These are phyloP conservation scores for Leccinum uliginosum DNA, from an alignment of 768 basidiomycete genomes.

Conservation along the genomic window DNA sequence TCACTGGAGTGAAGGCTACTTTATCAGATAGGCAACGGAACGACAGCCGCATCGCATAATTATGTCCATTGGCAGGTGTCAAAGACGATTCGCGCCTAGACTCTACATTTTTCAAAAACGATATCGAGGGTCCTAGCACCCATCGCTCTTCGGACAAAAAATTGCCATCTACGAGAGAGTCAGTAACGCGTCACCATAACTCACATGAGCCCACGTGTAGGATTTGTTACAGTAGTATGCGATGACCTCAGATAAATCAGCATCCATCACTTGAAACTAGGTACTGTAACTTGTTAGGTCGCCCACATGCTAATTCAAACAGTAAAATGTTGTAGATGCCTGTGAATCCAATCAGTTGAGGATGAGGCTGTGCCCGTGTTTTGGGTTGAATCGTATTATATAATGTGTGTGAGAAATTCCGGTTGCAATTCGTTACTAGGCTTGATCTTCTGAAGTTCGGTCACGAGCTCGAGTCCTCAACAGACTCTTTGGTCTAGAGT, in stretches of 20 bases:
- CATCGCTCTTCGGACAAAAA: neutral
- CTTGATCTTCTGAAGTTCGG: no score
- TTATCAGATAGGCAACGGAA: neutral
- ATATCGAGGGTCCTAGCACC: neutral
- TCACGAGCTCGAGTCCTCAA: neutral
- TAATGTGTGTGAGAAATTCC: no score
- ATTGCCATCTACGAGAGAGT: neutral
- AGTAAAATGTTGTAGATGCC: neutral
- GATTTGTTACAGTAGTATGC: no score
- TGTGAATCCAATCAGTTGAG: neutral
- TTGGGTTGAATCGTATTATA: neutral
- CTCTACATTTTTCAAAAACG: neutral
- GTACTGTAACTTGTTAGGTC: no score
- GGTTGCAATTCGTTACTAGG: no score
- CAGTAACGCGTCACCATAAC: neutral
- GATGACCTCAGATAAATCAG: neutral
- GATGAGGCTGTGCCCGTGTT: neutral
- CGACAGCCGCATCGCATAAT: neutral
- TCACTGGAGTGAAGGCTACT: neutral
- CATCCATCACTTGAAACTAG: neutral
- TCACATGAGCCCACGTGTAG: neutral
- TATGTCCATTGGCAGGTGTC: neutral
- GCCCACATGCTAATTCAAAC: neutral
- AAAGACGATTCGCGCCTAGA: neutral
- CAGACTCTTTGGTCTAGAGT: neutral